Conservation (phyloP, 495 filamentous ascomycete species). For the Aspergillus funiculosus region DNA sequence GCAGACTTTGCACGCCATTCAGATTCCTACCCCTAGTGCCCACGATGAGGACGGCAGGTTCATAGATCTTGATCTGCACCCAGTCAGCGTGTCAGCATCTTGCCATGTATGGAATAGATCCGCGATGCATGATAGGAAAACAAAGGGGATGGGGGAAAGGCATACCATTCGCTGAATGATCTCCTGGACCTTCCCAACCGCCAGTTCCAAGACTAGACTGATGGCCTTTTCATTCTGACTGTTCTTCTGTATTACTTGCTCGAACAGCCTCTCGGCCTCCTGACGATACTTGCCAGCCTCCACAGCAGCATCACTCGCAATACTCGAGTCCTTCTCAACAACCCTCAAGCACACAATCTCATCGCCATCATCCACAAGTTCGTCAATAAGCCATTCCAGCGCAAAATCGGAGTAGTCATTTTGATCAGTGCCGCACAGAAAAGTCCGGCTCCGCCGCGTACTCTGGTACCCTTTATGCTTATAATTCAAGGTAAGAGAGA, state of each 20-base stretch:
- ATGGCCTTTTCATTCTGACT: slow-evolving; percentile 71
- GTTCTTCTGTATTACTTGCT: slow-evolving; percentile 80
- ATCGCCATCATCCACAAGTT: slow-evolving; percentile 93
- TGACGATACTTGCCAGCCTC: slow-evolving; percentile 71
- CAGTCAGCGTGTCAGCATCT: no score
- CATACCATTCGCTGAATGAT: slow-evolving; percentile 90
- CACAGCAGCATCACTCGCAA: slow-evolving; percentile 58
- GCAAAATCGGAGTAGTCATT: slow-evolving; percentile 96
- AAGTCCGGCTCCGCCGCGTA: slow-evolving; percentile 78
- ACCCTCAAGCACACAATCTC: slow-evolving; percentile 92
- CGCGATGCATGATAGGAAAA: neutral
- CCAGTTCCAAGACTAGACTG: slow-evolving; percentile 80
- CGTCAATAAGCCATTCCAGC: slow-evolving; percentile 87
- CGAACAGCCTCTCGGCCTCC: slow-evolving; percentile 70
- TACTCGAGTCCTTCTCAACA: slow-evolving; percentile 76
- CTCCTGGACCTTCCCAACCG: slow-evolving; percentile 83
- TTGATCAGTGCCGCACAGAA: slow-evolving; percentile 89
- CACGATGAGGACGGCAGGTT: slow-evolving; percentile 91
- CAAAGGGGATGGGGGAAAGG: slow-evolving; percentile 12
- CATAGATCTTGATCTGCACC: slow-evolving; percentile 75
- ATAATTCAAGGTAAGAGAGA: slow-evolving; percentile 78
- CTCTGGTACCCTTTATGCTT: slow-evolving; percentile 88
- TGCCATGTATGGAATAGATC: no score
- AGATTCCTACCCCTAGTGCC: slow-evolving; percentile 84
- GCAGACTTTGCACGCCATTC: slow-evolving; percentile 82